Evolutionary conservation across 257 asterid species (phyloP).

Genomic region (Nicotiana noctiflora): DNA sequence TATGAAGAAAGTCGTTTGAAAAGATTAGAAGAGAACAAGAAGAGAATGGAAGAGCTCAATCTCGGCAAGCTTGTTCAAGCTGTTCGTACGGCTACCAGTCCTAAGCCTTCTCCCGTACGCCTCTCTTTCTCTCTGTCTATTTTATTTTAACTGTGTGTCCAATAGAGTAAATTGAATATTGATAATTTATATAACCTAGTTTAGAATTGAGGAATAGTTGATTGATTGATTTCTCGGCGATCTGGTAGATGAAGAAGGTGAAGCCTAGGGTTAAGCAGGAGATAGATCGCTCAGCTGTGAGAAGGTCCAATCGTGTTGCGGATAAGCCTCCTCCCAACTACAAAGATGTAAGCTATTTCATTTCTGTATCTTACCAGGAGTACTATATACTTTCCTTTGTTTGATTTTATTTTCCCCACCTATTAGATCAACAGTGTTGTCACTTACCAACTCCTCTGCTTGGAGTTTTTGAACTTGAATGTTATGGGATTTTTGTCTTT

Average conservation of each 20-base stretch:
- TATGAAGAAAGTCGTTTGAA: slow-evolving; percentile 52
- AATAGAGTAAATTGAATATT: not conserved
- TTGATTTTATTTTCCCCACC: no score
- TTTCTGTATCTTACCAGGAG: not conserved
- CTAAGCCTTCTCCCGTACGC: slow-evolving; percentile 48
- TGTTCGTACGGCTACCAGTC: slow-evolving; percentile 29
- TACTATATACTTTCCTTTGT: not conserved
- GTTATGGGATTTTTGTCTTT: not conserved
- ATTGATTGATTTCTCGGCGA: not conserved
- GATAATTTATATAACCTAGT: not conserved
- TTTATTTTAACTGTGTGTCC: not conserved
- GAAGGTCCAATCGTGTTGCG: slow-evolving; percentile 60
- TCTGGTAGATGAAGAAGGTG: slow-evolving; percentile 60
- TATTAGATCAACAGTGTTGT: not conserved
- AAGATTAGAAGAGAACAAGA: slow-evolving; percentile 68
- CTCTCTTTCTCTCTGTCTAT: not conserved
- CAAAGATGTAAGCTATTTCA: slow-evolving; percentile 39
- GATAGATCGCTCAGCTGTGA: slow-evolving; percentile 30
- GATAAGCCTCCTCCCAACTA: slow-evolving; percentile 53
- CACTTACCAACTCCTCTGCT: not conserved
- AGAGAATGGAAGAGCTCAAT: slow-evolving; percentile 60
- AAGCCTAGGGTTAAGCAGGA: slow-evolving; percentile 41
- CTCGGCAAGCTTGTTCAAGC: slow-evolving; percentile 50
- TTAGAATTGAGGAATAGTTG: not conserved
- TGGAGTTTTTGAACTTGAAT: not conserved